Base-by-base conservation (phyloP, 768 basidiomycete species). In the Coprinopsis cinerea region DNA sequence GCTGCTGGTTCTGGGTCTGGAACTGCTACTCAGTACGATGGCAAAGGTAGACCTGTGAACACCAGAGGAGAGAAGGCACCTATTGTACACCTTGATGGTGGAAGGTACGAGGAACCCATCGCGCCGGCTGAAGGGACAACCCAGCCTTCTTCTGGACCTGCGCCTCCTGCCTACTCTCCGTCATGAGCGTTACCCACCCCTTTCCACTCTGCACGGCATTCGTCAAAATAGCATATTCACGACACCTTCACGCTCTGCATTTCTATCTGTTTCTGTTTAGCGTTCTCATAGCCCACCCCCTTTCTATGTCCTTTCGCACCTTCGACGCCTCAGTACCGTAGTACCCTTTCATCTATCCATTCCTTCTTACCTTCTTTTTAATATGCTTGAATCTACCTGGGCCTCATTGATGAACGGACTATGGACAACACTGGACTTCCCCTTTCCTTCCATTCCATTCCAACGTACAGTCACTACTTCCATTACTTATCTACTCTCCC, bases 21-120 rank as follows among this genome's bases (percentile, higher is more conserved):
- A 17, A 46, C 44, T n/a, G 15, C 48, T 30, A 5, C 32, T 18
- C n/a, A 17, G 24, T 13, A 44, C 20, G 69, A 63, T 55, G 67
- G 67, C 22, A 67, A 66, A 44, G 69, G 68, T 22, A 48, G 68
- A 30, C 55, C 61, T 40, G 44, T 64, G 20, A 55, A 56, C 47
- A 32, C 53, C 13, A 51, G 53, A 20, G 58, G 62, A 17, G 65
- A 64, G 51, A 68, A 66, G 46, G 57, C 65, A 26, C 65, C 65
- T 14, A 52, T 72, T 34, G 64, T 74, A 18, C 70, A 74, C 58
- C 53, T 69, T 30, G 71, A 72, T 60, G 71, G 71, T 22, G 66
- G 64, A 2, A 56, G 65, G 43, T 66, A 67, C 53, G 60, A 64
- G 52, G 56, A 62, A 37, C 57, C 55, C 6, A 42, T 10, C 35